A percentile compares a stretch with the other conserved stretches of the same genome.
These are phyloP conservation scores for Chytriomyces sp. DNA, from an alignment of 192 early-diverging fungal genomes.

Conservation along the genomic window DNA sequence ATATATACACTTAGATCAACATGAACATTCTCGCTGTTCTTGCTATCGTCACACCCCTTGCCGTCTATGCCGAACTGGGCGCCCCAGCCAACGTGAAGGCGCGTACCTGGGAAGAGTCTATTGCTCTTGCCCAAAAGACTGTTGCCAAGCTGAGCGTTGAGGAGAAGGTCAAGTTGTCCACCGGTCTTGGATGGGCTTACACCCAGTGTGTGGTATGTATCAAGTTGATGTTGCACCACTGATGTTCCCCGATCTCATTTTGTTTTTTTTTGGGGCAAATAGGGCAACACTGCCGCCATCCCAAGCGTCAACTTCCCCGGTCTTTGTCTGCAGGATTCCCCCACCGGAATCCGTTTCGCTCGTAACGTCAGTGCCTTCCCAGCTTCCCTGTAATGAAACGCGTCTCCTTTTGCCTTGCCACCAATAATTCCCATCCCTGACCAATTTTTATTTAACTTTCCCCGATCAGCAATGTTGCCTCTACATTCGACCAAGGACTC, in stretches of 20 bases:
- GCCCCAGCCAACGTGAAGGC: not conserved
- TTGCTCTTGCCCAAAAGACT: slow-evolving; percentile 33
- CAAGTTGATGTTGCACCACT: no score
- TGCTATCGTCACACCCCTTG: not conserved
- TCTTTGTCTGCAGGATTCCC: slow-evolving; percentile 64
- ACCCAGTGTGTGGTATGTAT: not conserved
- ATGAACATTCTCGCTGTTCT: not conserved
- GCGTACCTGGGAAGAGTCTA: slow-evolving; percentile 30
- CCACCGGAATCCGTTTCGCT: slow-evolving; percentile 56
- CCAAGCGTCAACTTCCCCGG: slow-evolving; percentile 39
- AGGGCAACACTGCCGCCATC: not conserved
- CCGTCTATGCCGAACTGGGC: not conserved
- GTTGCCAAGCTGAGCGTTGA: slow-evolving; percentile 45
- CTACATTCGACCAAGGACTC: slow-evolving; percentile 61
- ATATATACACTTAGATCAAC: not conserved
- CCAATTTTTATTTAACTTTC: slow-evolving; percentile 20
- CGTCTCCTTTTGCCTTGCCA: not conserved
- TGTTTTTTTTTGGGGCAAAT: no score
- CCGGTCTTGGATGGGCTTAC: slow-evolving; percentile 54
- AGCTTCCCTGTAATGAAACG: slow-evolving; percentile 34
- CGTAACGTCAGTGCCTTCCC: slow-evolving; percentile 17
- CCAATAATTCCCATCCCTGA: slow-evolving; percentile 2
- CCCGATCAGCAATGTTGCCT: slow-evolving; percentile 61
- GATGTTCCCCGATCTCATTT: no score
- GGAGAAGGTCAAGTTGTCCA: slow-evolving; percentile 56